phyloP scores from a whole-genome alignment of 208 protist genomes.

The Acanthamoeba royreba region DNA sequence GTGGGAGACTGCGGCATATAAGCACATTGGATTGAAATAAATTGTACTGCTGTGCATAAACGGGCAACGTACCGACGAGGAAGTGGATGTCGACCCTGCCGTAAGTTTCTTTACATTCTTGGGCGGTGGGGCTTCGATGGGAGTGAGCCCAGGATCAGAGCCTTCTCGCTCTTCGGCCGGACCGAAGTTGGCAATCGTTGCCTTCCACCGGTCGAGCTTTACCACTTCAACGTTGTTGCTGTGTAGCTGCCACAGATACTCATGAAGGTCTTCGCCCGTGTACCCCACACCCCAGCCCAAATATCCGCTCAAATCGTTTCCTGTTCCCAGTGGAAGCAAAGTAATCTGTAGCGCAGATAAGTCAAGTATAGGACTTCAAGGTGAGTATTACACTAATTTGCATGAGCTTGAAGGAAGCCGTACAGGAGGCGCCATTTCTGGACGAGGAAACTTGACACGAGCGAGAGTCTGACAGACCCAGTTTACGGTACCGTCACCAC shows the following conservation, averaged over 20 bases:
- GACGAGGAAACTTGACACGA: neutral
- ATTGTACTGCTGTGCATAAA: no score
- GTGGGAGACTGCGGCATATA: neutral
- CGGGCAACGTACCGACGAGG: no score
- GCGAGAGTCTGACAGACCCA: conserved; percentile 4
- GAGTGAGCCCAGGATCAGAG: neutral
- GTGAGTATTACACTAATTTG: neutral
- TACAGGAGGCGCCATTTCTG: neutral
- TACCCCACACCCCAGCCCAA: conserved; percentile 7
- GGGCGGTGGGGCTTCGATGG: neutral
- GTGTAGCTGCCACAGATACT: neutral
- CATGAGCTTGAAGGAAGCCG: neutral
- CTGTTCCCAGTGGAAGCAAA: neutral
- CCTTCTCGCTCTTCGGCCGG: neutral
- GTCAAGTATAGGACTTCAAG: neutral
- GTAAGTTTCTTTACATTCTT: neutral
- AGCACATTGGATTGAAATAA: no score
- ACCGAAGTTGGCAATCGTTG: neutral
- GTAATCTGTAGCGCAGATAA: neutral
- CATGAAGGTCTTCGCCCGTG: neutral
- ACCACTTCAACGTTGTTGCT: neutral
- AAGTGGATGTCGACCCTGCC: neutral
- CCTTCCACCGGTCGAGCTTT: neutral
- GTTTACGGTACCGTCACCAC: conserved; percentile 21
- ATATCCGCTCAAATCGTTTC: neutral